Evolutionary conservation across 805 yeast species (phyloP).

Genomic region (Candida endomychidarum): DNA sequence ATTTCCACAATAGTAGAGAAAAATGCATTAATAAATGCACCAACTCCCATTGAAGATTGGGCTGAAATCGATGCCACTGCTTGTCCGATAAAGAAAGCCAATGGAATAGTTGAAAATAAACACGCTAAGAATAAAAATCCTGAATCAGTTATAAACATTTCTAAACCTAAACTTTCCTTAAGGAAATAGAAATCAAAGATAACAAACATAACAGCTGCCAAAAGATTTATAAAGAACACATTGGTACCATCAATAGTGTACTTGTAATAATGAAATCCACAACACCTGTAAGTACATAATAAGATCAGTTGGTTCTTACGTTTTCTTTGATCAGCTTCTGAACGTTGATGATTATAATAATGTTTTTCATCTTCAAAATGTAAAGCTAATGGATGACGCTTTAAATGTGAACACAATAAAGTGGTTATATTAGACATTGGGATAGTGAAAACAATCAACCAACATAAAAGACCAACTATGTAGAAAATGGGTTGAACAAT

Average conservation of each 20-base stretch:
- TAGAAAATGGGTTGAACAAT: conserved; percentile 67
- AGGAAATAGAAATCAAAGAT: conserved; percentile 73
- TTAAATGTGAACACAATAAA: conserved; percentile 70
- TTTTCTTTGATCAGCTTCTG: conserved; percentile 22
- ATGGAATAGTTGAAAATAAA: conserved; percentile 81
- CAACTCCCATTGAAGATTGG: conserved; percentile 97
- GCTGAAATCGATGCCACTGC: conserved; percentile 99
- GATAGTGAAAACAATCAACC: conserved; percentile 84
- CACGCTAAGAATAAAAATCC: conserved; percentile 71
- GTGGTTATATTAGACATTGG: conserved; percentile 86
- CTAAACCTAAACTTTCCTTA: conserved; percentile 41
- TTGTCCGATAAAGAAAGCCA: conserved; percentile 96
- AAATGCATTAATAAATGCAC: conserved; percentile 97
- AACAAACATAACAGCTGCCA: conserved; percentile 76
- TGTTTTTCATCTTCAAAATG: conserved; percentile 62
- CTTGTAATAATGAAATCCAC: conserved; percentile 91
- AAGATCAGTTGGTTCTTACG: conserved; percentile 60
- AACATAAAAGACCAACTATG: conserved; percentile 57
- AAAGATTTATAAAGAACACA: conserved; percentile 83
- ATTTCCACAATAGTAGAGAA: conserved; percentile 96
- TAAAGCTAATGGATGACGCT: conserved; percentile 90
- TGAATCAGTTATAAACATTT: conserved; percentile 55
- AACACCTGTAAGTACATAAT: conserved; percentile 87
- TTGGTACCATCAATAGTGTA: conserved; percentile 96
- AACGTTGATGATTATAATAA: conserved; percentile 34